Evolutionary conservation across 257 asterid genomes (phyloP).

Genomic region (Pogostemon cablin): DNA sequence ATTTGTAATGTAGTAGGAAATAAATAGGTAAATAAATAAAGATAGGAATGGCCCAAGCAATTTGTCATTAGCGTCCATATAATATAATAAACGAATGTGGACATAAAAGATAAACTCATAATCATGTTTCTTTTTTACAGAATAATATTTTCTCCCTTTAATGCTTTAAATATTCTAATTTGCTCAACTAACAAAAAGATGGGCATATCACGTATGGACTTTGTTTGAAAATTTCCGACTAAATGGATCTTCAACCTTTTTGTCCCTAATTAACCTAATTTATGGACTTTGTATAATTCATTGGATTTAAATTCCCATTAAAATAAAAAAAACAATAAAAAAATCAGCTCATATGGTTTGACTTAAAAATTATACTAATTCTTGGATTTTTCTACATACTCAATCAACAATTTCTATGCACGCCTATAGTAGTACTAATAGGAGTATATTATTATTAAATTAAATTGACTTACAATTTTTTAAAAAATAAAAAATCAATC

Average conservation of each 20-base stretch:
- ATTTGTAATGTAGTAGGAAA: no score
- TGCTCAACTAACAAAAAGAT: constrained; percentile 10
- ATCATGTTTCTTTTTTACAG: constrained; percentile 13
- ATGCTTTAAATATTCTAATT: not conserved
- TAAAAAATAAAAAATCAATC: no score
- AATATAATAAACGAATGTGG: constrained; percentile 5
- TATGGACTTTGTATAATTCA: not conserved
- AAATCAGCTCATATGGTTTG: not conserved
- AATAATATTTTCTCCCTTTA: constrained; percentile 23
- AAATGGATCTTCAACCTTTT: constrained; percentile 35
- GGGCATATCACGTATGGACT: constrained; percentile 3
- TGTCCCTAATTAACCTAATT: constrained; percentile 28
- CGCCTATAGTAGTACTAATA: no score
- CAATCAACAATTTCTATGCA: no score
- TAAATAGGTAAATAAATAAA: no score
- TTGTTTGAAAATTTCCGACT: constrained; percentile 34
- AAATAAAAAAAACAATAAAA: not conserved
- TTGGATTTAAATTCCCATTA: not conserved
- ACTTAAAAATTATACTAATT: not conserved
- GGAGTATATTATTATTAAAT: no score
- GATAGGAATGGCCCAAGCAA: constrained; percentile 18
- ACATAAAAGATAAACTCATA: not conserved
- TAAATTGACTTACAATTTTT: no score
- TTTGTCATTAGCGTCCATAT: constrained; percentile 11
- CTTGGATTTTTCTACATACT: no score